Conservation (phyloP, 116 monocot species). For the Trichopus zeylanicus region DNA sequence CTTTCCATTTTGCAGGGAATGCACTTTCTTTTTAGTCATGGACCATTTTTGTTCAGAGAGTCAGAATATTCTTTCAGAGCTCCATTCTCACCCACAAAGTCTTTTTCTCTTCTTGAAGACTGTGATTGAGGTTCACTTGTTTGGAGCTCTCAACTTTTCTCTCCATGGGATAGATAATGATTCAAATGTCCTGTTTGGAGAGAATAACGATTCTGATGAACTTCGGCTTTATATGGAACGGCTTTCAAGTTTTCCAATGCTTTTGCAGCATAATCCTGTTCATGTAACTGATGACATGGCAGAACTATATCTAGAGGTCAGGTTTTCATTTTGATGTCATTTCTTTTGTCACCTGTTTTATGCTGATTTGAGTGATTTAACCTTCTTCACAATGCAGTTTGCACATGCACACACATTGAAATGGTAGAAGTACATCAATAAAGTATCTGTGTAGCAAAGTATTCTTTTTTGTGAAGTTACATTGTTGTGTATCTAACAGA, state of each 20-base stretch:
- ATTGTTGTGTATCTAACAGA: too few species aligned
- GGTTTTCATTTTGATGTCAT: conserved; percentile 4
- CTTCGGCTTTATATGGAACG: conserved; percentile 48
- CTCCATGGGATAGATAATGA: conserved; percentile 11
- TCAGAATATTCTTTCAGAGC: conserved; percentile 51
- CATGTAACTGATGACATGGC: conserved; percentile 63
- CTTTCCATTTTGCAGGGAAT: conserved; percentile 43
- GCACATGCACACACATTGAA: too few species aligned
- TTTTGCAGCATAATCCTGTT: conserved; percentile 48
- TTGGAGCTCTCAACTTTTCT: conserved; percentile 61
- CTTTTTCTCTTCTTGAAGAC: conserved; percentile 95
- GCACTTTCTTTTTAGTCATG: conserved; percentile 73
- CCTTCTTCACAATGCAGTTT: too few species aligned
- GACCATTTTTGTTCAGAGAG: conserved; percentile 64
- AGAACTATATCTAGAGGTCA: conserved; percentile 84
- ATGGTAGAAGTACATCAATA: too few species aligned
- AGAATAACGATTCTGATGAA: conserved; percentile 17
- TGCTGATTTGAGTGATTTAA: too few species aligned
- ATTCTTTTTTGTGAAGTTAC: too few species aligned
- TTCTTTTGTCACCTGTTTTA: too few species aligned
- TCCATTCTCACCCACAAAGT: conserved; percentile 65
- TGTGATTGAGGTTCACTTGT: conserved; percentile 63
- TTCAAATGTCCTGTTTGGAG: conserved; percentile 12
- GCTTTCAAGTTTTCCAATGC: conserved; percentile 50
- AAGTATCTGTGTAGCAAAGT: too few species aligned